These are phyloP conservation scores for Oryza meridionalis DNA, from an alignment of 176 grass and related monocot species.

Conservation along the genomic window DNA sequence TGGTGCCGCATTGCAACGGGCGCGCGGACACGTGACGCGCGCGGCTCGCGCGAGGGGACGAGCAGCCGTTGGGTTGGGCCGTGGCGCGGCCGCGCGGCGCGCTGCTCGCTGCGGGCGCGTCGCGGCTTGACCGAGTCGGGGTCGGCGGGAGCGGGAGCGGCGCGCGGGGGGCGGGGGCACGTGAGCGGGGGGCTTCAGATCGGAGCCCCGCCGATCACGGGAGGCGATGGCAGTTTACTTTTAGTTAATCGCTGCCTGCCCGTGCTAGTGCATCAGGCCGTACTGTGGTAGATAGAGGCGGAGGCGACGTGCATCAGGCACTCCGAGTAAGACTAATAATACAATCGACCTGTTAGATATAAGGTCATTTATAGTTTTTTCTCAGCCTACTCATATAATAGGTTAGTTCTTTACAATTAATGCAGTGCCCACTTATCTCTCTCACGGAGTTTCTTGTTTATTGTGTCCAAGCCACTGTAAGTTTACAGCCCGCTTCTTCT, in stretches of 20 bases:
- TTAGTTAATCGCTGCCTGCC: constrained; percentile 23
- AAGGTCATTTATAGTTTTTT: too few species aligned
- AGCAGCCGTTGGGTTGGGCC: constrained; percentile 18
- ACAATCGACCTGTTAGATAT: too few species aligned
- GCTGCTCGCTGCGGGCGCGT: background rate
- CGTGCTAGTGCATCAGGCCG: background rate
- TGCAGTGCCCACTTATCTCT: too few species aligned
- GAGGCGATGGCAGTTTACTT: constrained; percentile 24
- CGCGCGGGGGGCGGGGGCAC: constrained; percentile 28
- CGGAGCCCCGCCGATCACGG: constrained; percentile 43
- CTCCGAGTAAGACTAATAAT: too few species aligned
- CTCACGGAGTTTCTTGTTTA: too few species aligned
- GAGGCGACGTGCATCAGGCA: too few species aligned
- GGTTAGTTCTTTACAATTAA: too few species aligned
- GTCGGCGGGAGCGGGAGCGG: constrained; percentile 1
- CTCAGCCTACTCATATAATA: too few species aligned
- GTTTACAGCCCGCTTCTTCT: too few species aligned
- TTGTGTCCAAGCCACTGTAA: too few species aligned
- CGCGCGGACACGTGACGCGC: constrained; percentile 36
- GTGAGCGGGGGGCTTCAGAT: constrained; percentile 41
- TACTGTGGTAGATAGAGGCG: background rate
- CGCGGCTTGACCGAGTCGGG: constrained; percentile 13
- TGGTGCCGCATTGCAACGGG: background rate
- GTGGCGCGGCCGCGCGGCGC: background rate
- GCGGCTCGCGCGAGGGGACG: background rate